Evolutionary conservation across 148 eudicot species (phyloP), one percentile per base, ranked within the genome.

Genomic region (Bassia scoparia): DNA sequence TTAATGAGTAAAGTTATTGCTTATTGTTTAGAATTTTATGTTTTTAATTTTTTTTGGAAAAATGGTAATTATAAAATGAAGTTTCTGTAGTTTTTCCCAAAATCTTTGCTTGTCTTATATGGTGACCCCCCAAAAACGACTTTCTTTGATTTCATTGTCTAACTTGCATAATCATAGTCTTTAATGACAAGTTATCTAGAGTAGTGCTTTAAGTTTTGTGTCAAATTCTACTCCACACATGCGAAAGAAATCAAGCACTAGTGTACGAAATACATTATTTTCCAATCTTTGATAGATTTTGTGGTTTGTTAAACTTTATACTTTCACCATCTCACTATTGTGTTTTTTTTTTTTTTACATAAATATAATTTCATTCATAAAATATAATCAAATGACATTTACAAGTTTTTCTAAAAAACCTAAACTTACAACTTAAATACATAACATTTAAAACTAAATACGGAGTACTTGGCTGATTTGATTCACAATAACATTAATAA

Each of bases 101-200:
- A 76, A 46, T 23, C 44, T 52, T 18, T 29, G 56, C 37, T 38
- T 66, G 49, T 64, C 24, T 56, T 46, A 44, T 55, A 46, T 48
- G 55, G 27, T 67, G 18, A 55, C 64, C 23, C 81, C 23, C 77
- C 23, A 54, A 48, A 73, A 31, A 73, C 61, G 77, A 78, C 81
- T 73, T 74, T 74, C 56, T 50, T 8, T 61, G 77, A 69, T 79
- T 41, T 74, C 74, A 41, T 23, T 74, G 81, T 74, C 81, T 27
- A 50, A 59, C 46, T 15, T 68, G 56, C 63, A 18, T 73, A 29
- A 78, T 73, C 49, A 59, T 73, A 61, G 29, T 67, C 69, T 61
- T 69, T 74, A 72, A 33, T 68, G 30, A 66, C 58, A 68, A 70
- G 72, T 46, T 74, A 61, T 37, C 52, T 30, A 29, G 76, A 10